phyloP scores from a whole-genome alignment of 2,329 filamentous ascomycete species.

The Emergomyces orientalis region DNA sequence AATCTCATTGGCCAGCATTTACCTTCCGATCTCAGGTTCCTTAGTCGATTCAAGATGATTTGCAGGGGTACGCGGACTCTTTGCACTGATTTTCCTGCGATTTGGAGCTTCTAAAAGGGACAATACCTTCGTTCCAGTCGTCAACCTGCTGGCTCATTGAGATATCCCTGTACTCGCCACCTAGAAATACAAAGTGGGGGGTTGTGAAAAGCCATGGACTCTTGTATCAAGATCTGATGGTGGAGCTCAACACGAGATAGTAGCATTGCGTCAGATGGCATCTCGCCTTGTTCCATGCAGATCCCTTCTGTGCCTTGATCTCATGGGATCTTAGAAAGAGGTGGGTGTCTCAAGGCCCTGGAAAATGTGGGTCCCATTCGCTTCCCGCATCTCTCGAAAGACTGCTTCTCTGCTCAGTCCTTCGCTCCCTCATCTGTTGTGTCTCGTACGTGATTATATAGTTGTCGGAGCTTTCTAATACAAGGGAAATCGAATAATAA shows the following conservation, averaged over 20 bases:
- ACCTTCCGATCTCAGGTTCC: not conserved
- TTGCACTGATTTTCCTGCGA: not conserved
- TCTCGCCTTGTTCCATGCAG: not conserved
- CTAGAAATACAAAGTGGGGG: not conserved
- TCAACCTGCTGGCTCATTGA: not conserved
- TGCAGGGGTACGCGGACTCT: not conserved
- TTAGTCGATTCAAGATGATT: not conserved
- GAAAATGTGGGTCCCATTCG: not conserved
- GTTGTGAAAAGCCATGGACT: not conserved
- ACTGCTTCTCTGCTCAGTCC: not conserved
- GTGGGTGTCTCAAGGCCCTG: not conserved
- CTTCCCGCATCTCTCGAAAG: not conserved
- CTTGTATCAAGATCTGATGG: not conserved
- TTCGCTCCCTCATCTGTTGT: no score
- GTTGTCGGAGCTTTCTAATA: not conserved
- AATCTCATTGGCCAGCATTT: not conserved
- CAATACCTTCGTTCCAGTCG: not conserved
- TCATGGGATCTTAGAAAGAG: not conserved
- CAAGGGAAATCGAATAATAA: not conserved
- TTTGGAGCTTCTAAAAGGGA: not conserved
- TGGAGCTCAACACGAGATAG: not conserved
- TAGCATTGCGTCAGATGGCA: not conserved
- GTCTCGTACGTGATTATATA: no score
- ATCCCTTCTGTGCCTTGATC: not conserved
- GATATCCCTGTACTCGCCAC: not conserved